Percentiles rank a stretch among this genome's conserved stretches.
Evolutionary conservation across 2,329 filamentous ascomycete genomes (phyloP).

Genomic region (Nemania serpens): DNA sequence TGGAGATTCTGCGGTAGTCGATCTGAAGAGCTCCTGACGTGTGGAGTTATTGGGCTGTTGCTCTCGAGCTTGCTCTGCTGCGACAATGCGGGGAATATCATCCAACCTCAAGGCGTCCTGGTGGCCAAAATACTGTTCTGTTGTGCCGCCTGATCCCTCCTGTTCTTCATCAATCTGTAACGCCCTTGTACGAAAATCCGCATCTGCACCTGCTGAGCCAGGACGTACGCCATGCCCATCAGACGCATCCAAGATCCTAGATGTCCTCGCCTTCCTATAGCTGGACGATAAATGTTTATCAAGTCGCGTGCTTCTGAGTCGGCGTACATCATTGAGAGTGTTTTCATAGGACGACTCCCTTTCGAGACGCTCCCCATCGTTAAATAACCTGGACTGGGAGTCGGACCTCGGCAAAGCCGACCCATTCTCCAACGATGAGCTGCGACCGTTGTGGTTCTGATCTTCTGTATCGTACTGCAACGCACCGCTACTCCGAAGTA

Average conservation of each 20-base stretch:
- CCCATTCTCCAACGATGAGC: slow-evolving; percentile 53
- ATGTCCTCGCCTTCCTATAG: slow-evolving; percentile 86
- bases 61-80: slow-evolving; percentile 91
- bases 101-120: slow-evolving; percentile 92
- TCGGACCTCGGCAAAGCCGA: slow-evolving; percentile 65
- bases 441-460: slow-evolving; percentile 66
- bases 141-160: slow-evolving; percentile 71
- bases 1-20: slow-evolving; percentile 62
- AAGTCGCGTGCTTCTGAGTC: slow-evolving; percentile 88
- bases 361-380: slow-evolving; percentile 64
- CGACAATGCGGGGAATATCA: slow-evolving; percentile 94
- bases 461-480: slow-evolving; percentile 78
- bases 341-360: slow-evolving; percentile 86
- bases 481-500: slow-evolving; percentile 80
- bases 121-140: slow-evolving; percentile 84
- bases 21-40: slow-evolving; percentile 68
- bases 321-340: slow-evolving; percentile 91
- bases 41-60: slow-evolving; percentile 80
- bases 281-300: slow-evolving; percentile 94
- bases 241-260: slow-evolving; percentile 88
- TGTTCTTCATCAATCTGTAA: slow-evolving; percentile 83
- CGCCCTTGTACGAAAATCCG: slow-evolving; percentile 56
- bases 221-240: slow-evolving; percentile 70
- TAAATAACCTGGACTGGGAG: slow-evolving; percentile 74
- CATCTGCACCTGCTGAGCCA: slow-evolving; percentile 68